Percentiles rank a stretch among this genome's conserved stretches.
phyloP scores from a whole-genome alignment of 768 basidiomycete species.

The Pisolithus tinctorius region DNA sequence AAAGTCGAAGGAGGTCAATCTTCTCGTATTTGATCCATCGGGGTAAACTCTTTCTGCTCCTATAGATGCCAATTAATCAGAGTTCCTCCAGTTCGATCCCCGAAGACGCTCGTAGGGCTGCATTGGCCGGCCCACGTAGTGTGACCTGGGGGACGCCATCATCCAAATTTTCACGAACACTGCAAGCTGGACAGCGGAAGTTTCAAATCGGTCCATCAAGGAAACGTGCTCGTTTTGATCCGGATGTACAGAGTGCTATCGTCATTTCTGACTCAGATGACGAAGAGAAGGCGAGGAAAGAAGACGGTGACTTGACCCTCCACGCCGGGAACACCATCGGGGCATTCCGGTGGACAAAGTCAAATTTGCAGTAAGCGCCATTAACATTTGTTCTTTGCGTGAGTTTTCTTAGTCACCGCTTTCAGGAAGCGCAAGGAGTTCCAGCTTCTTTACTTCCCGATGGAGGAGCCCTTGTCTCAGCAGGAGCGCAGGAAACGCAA shows the following conservation, averaged over 20 bases:
- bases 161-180: not conserved
- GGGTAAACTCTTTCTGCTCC: conserved; percentile 33
- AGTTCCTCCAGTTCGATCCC: conserved; percentile 7
- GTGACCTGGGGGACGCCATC: conserved; percentile 9
- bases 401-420: not conserved
- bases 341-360: conserved; percentile 42
- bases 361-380: conserved; percentile 36
- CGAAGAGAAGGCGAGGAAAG: not conserved
- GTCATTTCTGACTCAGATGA: conserved; percentile 15
- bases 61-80: conserved; percentile 1
- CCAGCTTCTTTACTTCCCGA: conserved; percentile 80
- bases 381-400: not conserved
- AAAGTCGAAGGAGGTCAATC: conserved; percentile 47
- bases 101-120: conserved; percentile 15
- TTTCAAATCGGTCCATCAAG: conserved; percentile 17
- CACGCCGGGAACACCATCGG: conserved; percentile 33
- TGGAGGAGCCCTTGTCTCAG: conserved; percentile 54
- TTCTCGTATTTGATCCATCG: conserved; percentile 77
- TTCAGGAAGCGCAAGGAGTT: conserved; percentile 44
- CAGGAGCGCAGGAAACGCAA: conserved; percentile 42
- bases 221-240: conserved; percentile 24
- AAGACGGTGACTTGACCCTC: conserved; percentile 10
- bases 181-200: conserved; percentile 8
- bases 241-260: conserved; percentile 24
- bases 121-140: conserved; percentile 6